Conservation (phyloP, 2,329 filamentous ascomycete genomes). For the Aspergillus neoniger region DNA sequence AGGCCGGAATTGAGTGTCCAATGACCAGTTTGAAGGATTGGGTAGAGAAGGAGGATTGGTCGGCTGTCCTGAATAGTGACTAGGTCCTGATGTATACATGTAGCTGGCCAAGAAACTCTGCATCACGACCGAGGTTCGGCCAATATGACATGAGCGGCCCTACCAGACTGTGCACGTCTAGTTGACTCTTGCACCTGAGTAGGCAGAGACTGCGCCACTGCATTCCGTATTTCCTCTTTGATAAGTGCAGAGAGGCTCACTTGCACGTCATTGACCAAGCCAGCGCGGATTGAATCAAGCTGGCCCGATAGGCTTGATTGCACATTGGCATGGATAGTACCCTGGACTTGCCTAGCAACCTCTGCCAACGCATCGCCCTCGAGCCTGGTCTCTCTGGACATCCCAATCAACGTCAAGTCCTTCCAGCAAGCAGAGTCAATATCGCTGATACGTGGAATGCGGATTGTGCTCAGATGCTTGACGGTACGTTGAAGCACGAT, state of each 20-base stretch:
- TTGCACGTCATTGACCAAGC: background rate
- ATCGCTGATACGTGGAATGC: background rate
- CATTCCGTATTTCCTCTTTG: background rate
- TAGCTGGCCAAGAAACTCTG: no score
- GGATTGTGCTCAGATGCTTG: background rate
- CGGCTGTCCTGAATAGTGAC: slow-evolving; percentile 9
- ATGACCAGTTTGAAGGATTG: slow-evolving; percentile 33
- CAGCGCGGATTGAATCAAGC: background rate
- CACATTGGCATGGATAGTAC: background rate
- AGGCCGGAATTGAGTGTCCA: slow-evolving; percentile 48
- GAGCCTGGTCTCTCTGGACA: background rate
- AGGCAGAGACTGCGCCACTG: background rate
- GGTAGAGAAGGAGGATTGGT: slow-evolving; percentile 33
- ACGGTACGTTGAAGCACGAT: background rate
- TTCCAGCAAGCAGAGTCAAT: background rate
- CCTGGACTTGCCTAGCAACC: background rate
- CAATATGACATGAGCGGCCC: no score
- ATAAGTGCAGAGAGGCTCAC: background rate
- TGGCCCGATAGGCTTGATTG: background rate
- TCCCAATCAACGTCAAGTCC: background rate
- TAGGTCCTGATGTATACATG: background rate
- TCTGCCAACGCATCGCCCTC: background rate
- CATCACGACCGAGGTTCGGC: no score
- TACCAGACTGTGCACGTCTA: no score
- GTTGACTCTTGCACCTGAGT: no score